Evolutionary conservation across 139 green algal genomes (phyloP).

Genomic region (Nannochloris sp.): DNA sequence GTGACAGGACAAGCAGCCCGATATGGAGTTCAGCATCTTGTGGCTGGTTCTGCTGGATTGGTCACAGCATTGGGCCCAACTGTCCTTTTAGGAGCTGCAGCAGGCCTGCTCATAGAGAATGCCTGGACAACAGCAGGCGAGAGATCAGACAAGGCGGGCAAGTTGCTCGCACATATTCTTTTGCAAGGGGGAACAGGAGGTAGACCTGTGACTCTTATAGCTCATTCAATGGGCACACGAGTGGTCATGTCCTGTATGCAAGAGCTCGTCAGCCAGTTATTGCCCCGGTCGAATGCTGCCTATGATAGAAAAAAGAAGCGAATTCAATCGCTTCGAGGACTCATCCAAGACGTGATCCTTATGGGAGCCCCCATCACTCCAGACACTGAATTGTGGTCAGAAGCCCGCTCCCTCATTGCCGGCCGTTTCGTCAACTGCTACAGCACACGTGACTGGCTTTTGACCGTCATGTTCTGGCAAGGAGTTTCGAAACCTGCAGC

Average conservation of each 20-base stretch:
- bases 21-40: constrained; percentile 32
- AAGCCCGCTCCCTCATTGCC: constrained; percentile 50
- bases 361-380: constrained; percentile 60
- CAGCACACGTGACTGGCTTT: constrained; percentile 66
- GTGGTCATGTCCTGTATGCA: constrained; percentile 73
- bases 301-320: not conserved
- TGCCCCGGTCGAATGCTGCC: constrained; percentile 27
- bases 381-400: constrained; percentile 34
- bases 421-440: constrained; percentile 77
- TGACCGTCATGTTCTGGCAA: constrained; percentile 46
- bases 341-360: constrained; percentile 50
- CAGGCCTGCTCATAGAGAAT: constrained; percentile 36
- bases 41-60: constrained; percentile 36
- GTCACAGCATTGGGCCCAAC: constrained; percentile 40
- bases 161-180: constrained; percentile 56
- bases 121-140: constrained; percentile 46
- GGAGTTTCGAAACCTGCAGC: constrained; percentile 23
- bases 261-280: constrained; percentile 27
- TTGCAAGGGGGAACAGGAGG: constrained; percentile 46
- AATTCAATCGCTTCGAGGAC: constrained; percentile 2
- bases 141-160: constrained; percentile 42
- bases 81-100: constrained; percentile 23
- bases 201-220: constrained; percentile 43
- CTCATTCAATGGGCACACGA: constrained; percentile 45
- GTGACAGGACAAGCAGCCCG: constrained; percentile 26